phyloP scores from a whole-genome alignment of 495 filamentous ascomycete genomes.

The Aspergillus indologenus region DNA sequence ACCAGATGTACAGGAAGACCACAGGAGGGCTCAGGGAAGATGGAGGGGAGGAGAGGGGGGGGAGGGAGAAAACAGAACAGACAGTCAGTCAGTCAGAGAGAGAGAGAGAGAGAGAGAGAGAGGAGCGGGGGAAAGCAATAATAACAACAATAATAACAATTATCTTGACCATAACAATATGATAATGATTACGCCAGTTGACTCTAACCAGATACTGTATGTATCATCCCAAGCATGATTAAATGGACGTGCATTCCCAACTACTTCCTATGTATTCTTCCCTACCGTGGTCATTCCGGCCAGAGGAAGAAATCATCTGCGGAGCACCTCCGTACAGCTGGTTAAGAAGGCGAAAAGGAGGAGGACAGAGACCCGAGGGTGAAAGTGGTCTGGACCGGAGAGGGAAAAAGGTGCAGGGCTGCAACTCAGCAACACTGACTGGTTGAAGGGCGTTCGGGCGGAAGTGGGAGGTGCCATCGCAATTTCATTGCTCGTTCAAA shows the following conservation, averaged over 20 bases:
- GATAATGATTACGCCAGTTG: neutral
- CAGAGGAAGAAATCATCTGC: neutral
- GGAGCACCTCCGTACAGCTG: neutral
- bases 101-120: neutral
- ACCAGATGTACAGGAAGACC: neutral
- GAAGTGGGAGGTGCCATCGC: neutral
- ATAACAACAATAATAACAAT: neutral
- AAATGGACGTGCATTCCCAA: neutral
- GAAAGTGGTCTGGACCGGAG: constrained; percentile 20
- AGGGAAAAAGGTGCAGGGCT: constrained; percentile 13
- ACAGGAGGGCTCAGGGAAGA: no score
- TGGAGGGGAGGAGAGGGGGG: constrained; percentile 4
- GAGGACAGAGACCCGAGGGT: constrained; percentile 1
- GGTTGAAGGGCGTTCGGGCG: neutral
- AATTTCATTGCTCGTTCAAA: neutral
- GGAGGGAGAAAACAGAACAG: constrained; percentile 8
- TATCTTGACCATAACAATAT: neutral
- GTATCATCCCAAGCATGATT: neutral
- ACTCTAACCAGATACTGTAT: neutral
- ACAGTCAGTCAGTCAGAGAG: neutral
- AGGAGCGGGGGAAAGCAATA: neutral
- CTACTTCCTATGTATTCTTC: neutral
- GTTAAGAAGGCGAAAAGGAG: neutral
- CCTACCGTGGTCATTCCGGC: neutral
- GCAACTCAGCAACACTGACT: constrained; percentile 13